Evolutionary conservation across 176 grass and related monocot genomes (phyloP), one percentile per base, ranked within the genome.

Genomic region (Cenchrus purpureus): DNA sequence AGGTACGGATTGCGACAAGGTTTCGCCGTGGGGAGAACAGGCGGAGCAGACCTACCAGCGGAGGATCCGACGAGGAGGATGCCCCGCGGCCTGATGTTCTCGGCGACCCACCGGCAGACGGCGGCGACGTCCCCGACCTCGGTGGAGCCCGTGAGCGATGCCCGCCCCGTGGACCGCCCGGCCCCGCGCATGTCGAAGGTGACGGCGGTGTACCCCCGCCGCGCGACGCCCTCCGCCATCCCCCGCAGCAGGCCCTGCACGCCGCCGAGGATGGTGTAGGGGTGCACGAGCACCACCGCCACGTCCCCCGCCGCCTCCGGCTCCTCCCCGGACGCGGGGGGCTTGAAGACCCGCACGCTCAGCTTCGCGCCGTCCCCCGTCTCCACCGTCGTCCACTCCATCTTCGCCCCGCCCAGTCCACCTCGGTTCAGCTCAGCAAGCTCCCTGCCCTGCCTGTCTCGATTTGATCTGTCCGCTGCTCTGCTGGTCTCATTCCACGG

Each of bases 161-260:
- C 90, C 32, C 91, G 86, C 43, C 97, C 91, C 59, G 93, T 90
- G 69, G 97, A 98, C 6, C 89, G 52, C n/a, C 93, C 93, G 14
- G 93, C 97, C 40, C 93, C 97, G 37, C 97, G 87, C 97, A 99
- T 96, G 90, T 99, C 97, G 81, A 96, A 99, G 81, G 97, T 99
- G 56, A 99, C 80, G 51, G 97, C 90, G 50, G 34, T 73, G 84
- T 91, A 83, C 0, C 91, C 90, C 8, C 75, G 77, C 82, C 90
- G 88, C 12, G 91, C 89, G 55, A 99, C 84, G 25, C 93, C 97
- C 79, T 91, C 86, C 70, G 97, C 97, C 22, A 99, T 94, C 45
- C 97, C 93, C 13, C 91, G 88, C 10, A 99, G 89, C 59, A 96
- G 86, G 71, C 97, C 97, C 87, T 98, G 97, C 81, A 96, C 92